Percentiles rank a stretch among this genome's conserved stretches.
Evolutionary conservation across 169 alveolate species (phyloP).

Genomic region (Plasmodium gallinaceum): DNA sequence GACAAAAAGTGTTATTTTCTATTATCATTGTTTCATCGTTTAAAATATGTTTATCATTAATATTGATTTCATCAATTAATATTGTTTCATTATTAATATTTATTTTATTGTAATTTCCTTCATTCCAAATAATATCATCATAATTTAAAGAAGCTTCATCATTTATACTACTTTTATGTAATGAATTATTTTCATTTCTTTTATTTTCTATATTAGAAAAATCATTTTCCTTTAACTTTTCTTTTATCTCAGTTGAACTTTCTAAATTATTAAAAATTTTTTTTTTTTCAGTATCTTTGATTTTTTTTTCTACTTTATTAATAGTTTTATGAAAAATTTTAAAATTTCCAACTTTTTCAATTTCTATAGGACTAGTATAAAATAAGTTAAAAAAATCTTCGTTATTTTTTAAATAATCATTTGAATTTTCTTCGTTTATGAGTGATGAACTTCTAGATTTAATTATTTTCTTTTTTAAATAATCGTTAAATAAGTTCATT

Average conservation of each 20-base stretch:
- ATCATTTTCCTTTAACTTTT: neutral
- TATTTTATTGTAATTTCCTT: neutral
- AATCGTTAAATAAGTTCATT: constrained; percentile 16
- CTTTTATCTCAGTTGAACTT: neutral
- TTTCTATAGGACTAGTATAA: constrained; percentile 57
- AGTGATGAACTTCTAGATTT: constrained; percentile 24
- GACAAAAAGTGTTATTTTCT: neutral
- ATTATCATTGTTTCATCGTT: constrained; percentile 15
- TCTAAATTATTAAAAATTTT: neutral
- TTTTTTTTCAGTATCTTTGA: neutral
- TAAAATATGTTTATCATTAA: neutral
- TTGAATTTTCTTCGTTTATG: constrained; percentile 26
- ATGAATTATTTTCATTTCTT: neutral
- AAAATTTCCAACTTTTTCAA: constrained; percentile 38
- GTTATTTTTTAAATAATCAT: neutral
- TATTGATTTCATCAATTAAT: neutral
- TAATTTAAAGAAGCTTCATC: too few relatives aligned
- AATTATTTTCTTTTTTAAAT: constrained; percentile 55
- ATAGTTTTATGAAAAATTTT: constrained; percentile 47
- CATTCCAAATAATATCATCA: too few relatives aligned
- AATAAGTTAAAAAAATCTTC: constrained; percentile 27
- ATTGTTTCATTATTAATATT: neutral
- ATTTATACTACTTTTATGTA: neutral
- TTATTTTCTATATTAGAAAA: neutral
- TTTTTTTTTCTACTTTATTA: neutral